Base-by-base conservation (phyloP, 345 rosid genomes). In the Gossypium arboreum region DNA sequence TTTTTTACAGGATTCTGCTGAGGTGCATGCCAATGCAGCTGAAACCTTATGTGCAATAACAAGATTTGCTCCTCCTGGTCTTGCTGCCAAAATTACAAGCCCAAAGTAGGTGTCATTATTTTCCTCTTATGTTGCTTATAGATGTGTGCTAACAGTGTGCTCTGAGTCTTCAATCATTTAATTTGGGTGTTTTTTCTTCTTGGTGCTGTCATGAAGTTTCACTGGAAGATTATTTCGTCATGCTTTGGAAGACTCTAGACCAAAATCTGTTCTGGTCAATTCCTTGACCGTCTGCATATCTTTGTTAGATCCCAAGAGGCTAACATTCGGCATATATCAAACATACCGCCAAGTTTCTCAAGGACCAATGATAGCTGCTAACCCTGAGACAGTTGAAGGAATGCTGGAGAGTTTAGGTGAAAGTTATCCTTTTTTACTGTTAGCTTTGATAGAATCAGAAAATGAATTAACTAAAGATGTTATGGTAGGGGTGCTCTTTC, bases 21-120 rank as follows among this genome's bases (percentile, higher is more conserved):
- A 94, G 85, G 98, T 92, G 77, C 98, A 94, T 87, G 89, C 94
- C 73, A 94, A 94, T 82, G 86, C 94, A 50, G 98, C 98, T 77
- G 98, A 94, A 88, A 84, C 90, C 12, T 90, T 92, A 18, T 94
- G 97, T 85, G 85, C 97, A 44, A 89, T 92, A 50, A 88, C 97
- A 54, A 84, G 94, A 83, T 88, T 83, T 77, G 94, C 97, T 69
- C 97, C 94, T 67, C 89, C 90, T n/a, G 87, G 89, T 73, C 92
- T 94, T 81, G 90, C 93, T 66, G 77, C 90, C 67, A 90, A 92
- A 85, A 85, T 94, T 63, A 87, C 92, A 58, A 87, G 90, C 81
- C 93, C 98, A 58, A 84, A 81, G 97, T 94, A 81, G 55, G 74
- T 9, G 50, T 80, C 72, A 29, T 39, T 76, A 52, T 75, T 45